phyloP scores from a whole-genome alignment of 768 basidiomycete species.

The Amanita pallidorosea region DNA sequence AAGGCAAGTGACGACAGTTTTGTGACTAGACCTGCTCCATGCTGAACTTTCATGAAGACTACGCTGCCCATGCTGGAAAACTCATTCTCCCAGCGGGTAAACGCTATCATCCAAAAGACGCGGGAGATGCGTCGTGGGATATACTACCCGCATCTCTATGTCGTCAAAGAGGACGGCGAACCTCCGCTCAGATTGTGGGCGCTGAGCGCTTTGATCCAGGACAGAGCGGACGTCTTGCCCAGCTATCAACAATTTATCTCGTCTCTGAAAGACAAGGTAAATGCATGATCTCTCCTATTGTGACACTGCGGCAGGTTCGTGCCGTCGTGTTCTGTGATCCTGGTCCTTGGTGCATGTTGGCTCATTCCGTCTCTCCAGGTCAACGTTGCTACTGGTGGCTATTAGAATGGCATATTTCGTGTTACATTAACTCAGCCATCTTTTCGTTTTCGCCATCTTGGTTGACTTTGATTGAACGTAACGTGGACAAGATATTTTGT shows the following conservation, averaged over 20 bases:
- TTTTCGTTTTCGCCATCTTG: not conserved
- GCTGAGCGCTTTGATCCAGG: constrained; percentile 87
- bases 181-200: constrained; percentile 93
- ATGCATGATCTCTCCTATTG: not conserved
- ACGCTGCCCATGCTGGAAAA: constrained; percentile 90
- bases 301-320: constrained; percentile 2
- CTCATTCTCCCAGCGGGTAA: constrained; percentile 90
- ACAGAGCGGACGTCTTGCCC: constrained; percentile 87
- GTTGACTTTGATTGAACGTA: too few species aligned
- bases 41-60: constrained; percentile 32
- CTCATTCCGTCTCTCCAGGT: not conserved
- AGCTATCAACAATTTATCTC: constrained; percentile 94
- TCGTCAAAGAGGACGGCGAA: constrained; percentile 98
- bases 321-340: not conserved
- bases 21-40: not conserved
- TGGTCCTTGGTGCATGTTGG: not conserved
- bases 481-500: too few species aligned
- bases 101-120: constrained; percentile 88
- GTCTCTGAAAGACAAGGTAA: constrained; percentile 83
- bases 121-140: constrained; percentile 89
- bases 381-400: constrained; percentile 4
- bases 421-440: too few species aligned
- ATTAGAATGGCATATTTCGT: not conserved
- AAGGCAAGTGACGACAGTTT: constrained; percentile 47
- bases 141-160: constrained; percentile 88